A percentile compares a stretch with the other conserved stretches of the same genome.
Evolutionary conservation across 805 yeast species (phyloP).

Genomic region (Candida methanosorbosa): DNA sequence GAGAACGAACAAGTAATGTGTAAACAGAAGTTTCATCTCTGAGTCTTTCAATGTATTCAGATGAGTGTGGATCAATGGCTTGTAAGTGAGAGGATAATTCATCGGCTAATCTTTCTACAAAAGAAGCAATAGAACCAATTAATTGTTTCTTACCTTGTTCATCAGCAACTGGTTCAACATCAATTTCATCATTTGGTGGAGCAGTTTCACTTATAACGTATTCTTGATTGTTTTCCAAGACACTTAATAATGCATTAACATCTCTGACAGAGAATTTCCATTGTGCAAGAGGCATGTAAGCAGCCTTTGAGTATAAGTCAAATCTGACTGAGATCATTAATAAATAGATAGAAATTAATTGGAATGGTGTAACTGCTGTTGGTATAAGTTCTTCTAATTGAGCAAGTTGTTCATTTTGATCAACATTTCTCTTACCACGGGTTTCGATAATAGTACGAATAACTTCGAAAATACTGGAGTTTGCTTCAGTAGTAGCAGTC

Average conservation of each 20-base stretch:
- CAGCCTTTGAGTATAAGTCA: conserved; percentile 60
- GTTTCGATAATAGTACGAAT: conserved; percentile 72
- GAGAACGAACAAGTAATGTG: conserved; percentile 72
- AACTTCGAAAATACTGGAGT: conserved; percentile 56
- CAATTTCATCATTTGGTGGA: conserved; percentile 58
- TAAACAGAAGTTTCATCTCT: conserved; percentile 79
- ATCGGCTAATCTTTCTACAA: conserved; percentile 90
- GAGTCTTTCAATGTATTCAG: conserved; percentile 85
- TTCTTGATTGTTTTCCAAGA: conserved; percentile 54
- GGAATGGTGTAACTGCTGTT: conserved; percentile 54
- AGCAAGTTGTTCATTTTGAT: conserved; percentile 67
- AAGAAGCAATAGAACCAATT: conserved; percentile 77
- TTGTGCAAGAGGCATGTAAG: conserved; percentile 68
- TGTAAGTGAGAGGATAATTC: conserved; percentile 86
- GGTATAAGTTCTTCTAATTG: conserved; percentile 54
- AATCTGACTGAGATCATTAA: conserved; percentile 82
- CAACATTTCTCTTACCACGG: conserved; percentile 93
- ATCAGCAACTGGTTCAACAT: conserved; percentile 57
- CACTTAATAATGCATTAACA: conserved; percentile 49
- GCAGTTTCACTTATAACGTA: conserved; percentile 78
- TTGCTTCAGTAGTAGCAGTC: conserved; percentile 17
- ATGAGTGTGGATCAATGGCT: conserved; percentile 88
- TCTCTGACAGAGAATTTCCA: conserved; percentile 71
- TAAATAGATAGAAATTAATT: conserved; percentile 67
- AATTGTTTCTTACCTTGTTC: conserved; percentile 63